Conservation (phyloP, 2,329 filamentous ascomycete genomes). For the Exophiala bonariae region DNA sequence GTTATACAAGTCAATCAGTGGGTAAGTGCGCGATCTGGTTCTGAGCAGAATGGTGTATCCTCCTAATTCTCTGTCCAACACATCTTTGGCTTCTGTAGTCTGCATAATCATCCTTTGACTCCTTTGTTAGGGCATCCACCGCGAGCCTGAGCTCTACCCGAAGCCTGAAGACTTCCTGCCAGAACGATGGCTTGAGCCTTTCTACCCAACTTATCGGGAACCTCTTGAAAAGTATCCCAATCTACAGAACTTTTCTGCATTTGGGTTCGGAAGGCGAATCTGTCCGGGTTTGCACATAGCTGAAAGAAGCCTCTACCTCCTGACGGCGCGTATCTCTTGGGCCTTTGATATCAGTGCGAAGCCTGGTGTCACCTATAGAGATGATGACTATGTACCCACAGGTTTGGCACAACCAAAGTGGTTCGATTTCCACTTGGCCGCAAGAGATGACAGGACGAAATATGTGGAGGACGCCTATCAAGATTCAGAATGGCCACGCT, state of each 20-base stretch:
- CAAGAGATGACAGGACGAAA: too few species aligned
- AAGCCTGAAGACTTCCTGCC: conserved; percentile 34
- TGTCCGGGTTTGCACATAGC: conserved; percentile 37
- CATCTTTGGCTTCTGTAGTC: too few species aligned
- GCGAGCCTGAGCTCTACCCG: conserved; percentile 27
- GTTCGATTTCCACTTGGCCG: too few species aligned
- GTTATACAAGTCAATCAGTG: conserved; percentile 26
- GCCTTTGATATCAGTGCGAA: conserved; percentile 28
- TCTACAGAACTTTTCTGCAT: conserved; percentile 31
- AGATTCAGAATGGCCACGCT: too few species aligned
- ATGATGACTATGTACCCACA: too few species aligned
- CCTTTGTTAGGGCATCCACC: conserved; percentile 30
- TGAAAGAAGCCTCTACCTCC: conserved; percentile 32
- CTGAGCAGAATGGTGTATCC: too few species aligned
- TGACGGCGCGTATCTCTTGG: conserved; percentile 32
- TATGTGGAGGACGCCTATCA: too few species aligned
- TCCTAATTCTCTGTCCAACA: background rate
- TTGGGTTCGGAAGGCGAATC: conserved; percentile 33
- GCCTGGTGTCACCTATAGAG: too few species aligned
- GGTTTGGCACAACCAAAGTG: too few species aligned
- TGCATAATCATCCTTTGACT: too few species aligned
- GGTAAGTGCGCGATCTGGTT: too few species aligned
- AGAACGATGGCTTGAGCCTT: conserved; percentile 29
- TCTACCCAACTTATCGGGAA: conserved; percentile 34
- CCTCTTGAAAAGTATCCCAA: conserved; percentile 28